These are phyloP conservation scores for Tolypocladium paradoxum DNA, from an alignment of 2,329 filamentous ascomycete species.

Conservation along the genomic window DNA sequence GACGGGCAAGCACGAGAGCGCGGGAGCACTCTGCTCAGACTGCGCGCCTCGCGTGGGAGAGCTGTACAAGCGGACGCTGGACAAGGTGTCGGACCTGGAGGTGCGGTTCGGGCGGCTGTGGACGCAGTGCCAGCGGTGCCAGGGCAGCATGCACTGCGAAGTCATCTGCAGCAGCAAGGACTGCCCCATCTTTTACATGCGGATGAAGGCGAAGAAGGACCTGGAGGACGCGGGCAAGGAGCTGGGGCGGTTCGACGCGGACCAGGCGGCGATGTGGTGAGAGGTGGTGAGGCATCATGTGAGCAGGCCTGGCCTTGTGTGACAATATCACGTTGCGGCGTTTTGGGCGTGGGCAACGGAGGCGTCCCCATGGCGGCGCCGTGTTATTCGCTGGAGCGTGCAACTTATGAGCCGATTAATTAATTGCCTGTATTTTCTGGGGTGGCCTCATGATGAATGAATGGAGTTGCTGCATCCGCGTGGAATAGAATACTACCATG, in stretches of 20 bases:
- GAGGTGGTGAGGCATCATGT: neutral
- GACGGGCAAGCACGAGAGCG: conserved; percentile 63
- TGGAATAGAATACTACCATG: neutral
- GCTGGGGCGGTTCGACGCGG: conserved; percentile 77
- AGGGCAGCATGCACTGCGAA: conserved; percentile 96
- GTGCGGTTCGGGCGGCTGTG: conserved; percentile 85
- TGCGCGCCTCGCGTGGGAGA: conserved; percentile 81
- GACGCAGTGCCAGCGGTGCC: conserved; percentile 97
- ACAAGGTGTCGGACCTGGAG: conserved; percentile 83
- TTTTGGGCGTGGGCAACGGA: neutral
- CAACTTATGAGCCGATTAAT: neutral
- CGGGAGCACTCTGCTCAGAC: conserved; percentile 79
- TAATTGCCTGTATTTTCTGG: neutral
- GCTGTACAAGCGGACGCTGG: conserved; percentile 83
- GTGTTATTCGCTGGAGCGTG: neutral
- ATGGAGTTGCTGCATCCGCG: neutral
- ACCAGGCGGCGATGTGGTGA: conserved; percentile 57
- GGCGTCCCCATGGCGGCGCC: neutral
- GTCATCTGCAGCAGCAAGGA: conserved; percentile 95
- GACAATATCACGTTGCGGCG: neutral
- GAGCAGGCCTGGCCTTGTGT: no score
- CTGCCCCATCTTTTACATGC: conserved; percentile 99
- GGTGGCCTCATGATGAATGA: neutral
- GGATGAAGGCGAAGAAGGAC: conserved; percentile 99
- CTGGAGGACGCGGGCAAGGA: conserved; percentile 92